phyloP scores from a whole-genome alignment of 2,329 filamentous ascomycete genomes.

The Clonostachys solani region DNA sequence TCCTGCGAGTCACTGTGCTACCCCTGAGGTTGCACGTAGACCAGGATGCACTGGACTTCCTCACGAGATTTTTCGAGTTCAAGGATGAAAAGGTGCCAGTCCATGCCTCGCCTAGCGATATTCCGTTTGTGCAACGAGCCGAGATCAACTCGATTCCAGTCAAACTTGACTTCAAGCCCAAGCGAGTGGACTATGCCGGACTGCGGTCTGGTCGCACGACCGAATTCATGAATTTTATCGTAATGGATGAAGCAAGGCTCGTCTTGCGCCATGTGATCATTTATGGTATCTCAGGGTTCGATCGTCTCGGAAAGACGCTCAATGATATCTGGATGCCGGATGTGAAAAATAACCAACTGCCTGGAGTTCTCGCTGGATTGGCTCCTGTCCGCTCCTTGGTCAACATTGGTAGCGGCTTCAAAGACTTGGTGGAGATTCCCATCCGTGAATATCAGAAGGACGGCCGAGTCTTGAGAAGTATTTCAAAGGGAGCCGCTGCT shows the following conservation, averaged over 20 bases:
- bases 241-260: constrained; percentile 85
- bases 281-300: constrained; percentile 88
- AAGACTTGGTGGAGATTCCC: constrained; percentile 82
- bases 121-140: constrained; percentile 83
- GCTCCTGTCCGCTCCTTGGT: constrained; percentile 87
- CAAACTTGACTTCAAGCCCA: constrained; percentile 93
- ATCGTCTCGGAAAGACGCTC: constrained; percentile 80
- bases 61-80: constrained; percentile 97
- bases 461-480: constrained; percentile 83
- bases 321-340: constrained; percentile 98
- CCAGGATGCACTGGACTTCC: constrained; percentile 95
- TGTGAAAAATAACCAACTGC: constrained; percentile 83
- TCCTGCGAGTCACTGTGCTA: constrained; percentile 73
- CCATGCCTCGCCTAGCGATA: constrained; percentile 60
- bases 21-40: constrained; percentile 91
- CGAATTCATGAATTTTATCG: constrained; percentile 98
- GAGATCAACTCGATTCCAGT: constrained; percentile 82
- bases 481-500: constrained; percentile 83
- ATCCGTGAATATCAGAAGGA: constrained; percentile 93
- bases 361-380: constrained; percentile 81
- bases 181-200: constrained; percentile 92
- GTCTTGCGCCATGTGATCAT: constrained; percentile 84
- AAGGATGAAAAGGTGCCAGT: constrained; percentile 67
- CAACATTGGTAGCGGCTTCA: constrained; percentile 84
- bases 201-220: constrained; percentile 90